Percentiles rank a stretch among this genome's conserved stretches.
These are phyloP conservation scores for Claviceps sp. DNA, from an alignment of 2,329 filamentous ascomycete species.

Conservation along the genomic window DNA sequence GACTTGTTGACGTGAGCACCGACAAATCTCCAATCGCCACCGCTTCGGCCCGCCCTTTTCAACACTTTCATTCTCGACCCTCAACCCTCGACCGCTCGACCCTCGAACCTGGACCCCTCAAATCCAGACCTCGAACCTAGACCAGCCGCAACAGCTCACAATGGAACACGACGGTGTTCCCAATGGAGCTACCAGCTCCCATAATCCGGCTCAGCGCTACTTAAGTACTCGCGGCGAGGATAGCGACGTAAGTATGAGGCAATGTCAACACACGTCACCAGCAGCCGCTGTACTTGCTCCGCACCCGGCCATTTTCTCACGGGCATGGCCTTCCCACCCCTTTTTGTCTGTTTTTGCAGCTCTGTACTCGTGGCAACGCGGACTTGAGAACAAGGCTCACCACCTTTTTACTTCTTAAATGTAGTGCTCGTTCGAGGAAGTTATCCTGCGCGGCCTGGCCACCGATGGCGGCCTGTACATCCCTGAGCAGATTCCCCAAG, in stretches of 20 bases:
- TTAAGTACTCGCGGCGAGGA: constrained; percentile 38
- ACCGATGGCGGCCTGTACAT: constrained; percentile 81
- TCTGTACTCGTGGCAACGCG: background rate
- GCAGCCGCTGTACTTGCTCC: background rate
- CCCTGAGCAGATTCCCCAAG: constrained; percentile 60
- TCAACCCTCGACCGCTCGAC: background rate
- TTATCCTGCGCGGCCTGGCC: constrained; percentile 79
- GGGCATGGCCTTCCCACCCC: too few species aligned
- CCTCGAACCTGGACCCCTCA: background rate
- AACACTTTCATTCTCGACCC: background rate
- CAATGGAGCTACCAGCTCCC: constrained; percentile 21
- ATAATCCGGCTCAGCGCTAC: constrained; percentile 34
- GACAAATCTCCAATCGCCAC: constrained; percentile 1
- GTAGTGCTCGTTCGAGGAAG: constrained; percentile 79
- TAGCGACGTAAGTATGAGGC: constrained; percentile 25
- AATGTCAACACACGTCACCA: background rate
- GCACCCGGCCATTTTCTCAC: background rate
- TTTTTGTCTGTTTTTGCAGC: background rate
- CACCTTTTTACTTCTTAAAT: background rate
- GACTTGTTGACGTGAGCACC: background rate
- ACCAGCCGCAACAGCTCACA: constrained; percentile 6
- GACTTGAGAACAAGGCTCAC: background rate
- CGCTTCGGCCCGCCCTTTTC: constrained; percentile 3
- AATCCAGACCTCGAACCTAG: background rate
- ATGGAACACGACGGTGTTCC: constrained; percentile 30